These are phyloP conservation scores for Kwoniella dendrophila DNA, from an alignment of 768 basidiomycete species.

Conservation along the genomic window DNA sequence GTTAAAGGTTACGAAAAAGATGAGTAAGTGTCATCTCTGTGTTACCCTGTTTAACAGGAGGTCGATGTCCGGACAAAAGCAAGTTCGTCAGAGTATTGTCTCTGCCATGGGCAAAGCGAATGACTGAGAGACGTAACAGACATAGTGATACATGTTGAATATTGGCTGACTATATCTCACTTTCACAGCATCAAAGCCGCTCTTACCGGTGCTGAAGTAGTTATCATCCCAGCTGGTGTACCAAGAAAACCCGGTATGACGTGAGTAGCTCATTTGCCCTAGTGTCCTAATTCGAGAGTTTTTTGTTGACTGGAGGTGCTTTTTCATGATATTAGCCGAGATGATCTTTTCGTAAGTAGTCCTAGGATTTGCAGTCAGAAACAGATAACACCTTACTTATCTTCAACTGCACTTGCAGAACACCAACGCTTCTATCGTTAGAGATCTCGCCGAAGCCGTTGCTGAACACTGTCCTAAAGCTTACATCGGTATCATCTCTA, in stretches of 20 bases:
- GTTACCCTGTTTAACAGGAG: neutral
- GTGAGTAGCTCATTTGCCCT: slow-evolving; percentile 43
- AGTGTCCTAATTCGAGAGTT: neutral
- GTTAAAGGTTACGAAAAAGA: slow-evolving; percentile 60
- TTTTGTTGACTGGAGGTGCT: neutral
- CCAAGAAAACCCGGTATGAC: slow-evolving; percentile 72
- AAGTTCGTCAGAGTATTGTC: too few relatives aligned
- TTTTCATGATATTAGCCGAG: slow-evolving; percentile 34
- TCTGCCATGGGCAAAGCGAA: neutral
- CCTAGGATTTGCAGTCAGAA: neutral
- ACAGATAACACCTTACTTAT: neutral
- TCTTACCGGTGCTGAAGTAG: slow-evolving; percentile 80
- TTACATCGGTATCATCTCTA: slow-evolving; percentile 93
- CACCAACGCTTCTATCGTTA: slow-evolving; percentile 98
- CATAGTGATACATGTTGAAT: neutral
- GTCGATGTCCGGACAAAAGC: too few relatives aligned
- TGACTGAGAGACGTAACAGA: neutral
- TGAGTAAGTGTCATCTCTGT: slow-evolving; percentile 35
- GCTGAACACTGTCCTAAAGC: slow-evolving; percentile 84
- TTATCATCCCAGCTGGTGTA: slow-evolving; percentile 95
- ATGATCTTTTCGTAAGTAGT: slow-evolving; percentile 63
- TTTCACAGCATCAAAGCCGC: slow-evolving; percentile 62
- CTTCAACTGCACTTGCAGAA: slow-evolving; percentile 51
- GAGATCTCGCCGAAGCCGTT: slow-evolving; percentile 86
- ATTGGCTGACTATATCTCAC: neutral